Percentiles rank a stretch among this genome's conserved stretches.
These are phyloP conservation scores for Mycena sp. DNA, from an alignment of 1,284 basidiomycete genomes.

Conservation along the genomic window DNA sequence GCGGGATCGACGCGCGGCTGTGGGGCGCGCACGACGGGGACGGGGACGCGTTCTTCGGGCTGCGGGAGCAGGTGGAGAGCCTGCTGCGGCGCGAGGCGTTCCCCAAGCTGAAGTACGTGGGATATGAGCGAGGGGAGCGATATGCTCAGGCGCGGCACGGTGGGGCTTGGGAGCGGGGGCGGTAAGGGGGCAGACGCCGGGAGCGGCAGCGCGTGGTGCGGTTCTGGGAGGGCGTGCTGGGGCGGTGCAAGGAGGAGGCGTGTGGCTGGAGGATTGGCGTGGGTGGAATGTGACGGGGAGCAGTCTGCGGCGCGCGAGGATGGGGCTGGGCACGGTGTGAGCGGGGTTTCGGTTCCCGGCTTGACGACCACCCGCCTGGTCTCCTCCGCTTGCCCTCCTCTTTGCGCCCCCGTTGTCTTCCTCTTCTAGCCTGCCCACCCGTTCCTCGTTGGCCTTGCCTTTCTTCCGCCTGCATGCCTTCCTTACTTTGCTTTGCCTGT, in stretches of 20 bases:
- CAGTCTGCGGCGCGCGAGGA: conserved; percentile 42
- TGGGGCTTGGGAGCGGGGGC: conserved; percentile 6
- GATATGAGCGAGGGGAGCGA: background rate
- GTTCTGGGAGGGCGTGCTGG: conserved; percentile 62
- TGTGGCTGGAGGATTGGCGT: conserved; percentile 65
- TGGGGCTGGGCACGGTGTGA: conserved; percentile 3
- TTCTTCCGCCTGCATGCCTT: too few relatives aligned
- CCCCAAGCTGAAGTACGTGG: conserved; percentile 63
- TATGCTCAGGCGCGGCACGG: conserved; percentile 41
- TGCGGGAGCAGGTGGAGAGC: conserved; percentile 68
- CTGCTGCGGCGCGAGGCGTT: conserved; percentile 65
- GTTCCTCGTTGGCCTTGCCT: too few relatives aligned
- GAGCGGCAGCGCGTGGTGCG: conserved; percentile 48
- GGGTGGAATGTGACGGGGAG: conserved; percentile 53
- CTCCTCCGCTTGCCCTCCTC: too few relatives aligned
- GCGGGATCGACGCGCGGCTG: conserved; percentile 73
- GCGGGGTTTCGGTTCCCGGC: too few relatives aligned
- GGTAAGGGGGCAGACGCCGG: conserved; percentile 4
- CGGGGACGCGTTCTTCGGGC: conserved; percentile 66
- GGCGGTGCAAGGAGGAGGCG: conserved; percentile 55
- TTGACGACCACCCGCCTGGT: too few relatives aligned
- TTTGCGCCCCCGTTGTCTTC: too few relatives aligned
- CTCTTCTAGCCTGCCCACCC: too few relatives aligned
- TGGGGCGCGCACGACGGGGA: conserved; percentile 40
- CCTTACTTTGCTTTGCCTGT: too few relatives aligned